Evolutionary conservation across 2,329 filamentous ascomycete species (phyloP), one percentile per base, ranked within the genome.

Genomic region (Dactylellina drechsleri): DNA sequence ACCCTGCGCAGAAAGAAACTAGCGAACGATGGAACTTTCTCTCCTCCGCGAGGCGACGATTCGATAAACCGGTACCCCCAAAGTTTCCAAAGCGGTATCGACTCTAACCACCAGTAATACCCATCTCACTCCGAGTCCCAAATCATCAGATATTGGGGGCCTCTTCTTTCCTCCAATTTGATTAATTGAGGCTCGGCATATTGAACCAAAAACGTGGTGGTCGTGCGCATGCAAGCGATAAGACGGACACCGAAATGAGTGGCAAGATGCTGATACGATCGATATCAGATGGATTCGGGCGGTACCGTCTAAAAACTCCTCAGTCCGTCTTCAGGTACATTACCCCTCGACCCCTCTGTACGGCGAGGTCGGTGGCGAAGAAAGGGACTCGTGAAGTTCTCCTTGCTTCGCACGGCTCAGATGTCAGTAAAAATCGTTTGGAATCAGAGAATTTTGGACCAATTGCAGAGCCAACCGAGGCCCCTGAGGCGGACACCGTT

Each of bases 301-400:
- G 50, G 52, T 52, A 23, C 66, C 66, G 66, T 43, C 43, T 41
- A 28, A 64, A 41, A 12, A 41, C 40, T 41, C 53, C 59, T 59
- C 66, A 59, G 66, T 50, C 52, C 66, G 45, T 59, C 20, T 45
- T 70, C 15, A 62, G 16, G 36, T 28, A 62, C 26, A n/a, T n/a
- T 62, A 50, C 53, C 66, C 18, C 31, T 62, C 20, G 26, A 23
- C 28, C 45, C 52, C 66, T 62, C n/a, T 18, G 18, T 57, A 71
- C 66, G 66, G 66, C 59, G 66, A 71, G 13, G 45, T 57, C 56
- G 31, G 58, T 71, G 52, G 57, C 56, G 65, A 47, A 31, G 47
- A 57, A 50, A 41, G 40, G 28, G 28, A 15, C 59, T 57, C 31
- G 31, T 58, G 59, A 58, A 28, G 13, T 41, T 57, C 53, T 62